Conservation (phyloP, 495 filamentous ascomycete genomes). For the Friedmanniomyces endolithicus region DNA sequence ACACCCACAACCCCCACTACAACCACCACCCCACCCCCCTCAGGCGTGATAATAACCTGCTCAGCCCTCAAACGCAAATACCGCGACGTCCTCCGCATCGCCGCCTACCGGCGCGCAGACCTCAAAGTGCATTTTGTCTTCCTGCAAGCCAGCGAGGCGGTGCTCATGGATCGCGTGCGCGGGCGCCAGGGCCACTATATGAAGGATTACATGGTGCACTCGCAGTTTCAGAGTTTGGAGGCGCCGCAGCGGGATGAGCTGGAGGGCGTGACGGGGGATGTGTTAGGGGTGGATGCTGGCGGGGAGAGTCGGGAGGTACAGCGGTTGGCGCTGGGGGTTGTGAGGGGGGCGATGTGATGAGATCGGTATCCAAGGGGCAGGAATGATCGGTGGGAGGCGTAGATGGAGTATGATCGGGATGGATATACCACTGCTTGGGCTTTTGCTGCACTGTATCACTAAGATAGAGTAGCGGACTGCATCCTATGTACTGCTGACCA, state of each 20-base stretch:
- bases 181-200: constrained; percentile 80
- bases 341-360: constrained; percentile 6
- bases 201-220: constrained; percentile 94
- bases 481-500: not conserved
- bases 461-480: too few relatives aligned
- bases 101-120: constrained; percentile 61
- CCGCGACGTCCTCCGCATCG: constrained; percentile 88
- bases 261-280: constrained; percentile 61
- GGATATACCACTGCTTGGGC: constrained; percentile 1
- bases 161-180: constrained; percentile 61
- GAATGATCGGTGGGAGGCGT: not conserved
- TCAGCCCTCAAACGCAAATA: constrained; percentile 95
- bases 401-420: not conserved
- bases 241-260: constrained; percentile 59
- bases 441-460: not conserved
- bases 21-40: constrained; percentile 34
- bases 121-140: constrained; percentile 89
- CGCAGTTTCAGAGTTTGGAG: constrained; percentile 77
- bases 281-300: constrained; percentile 69
- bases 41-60: constrained; percentile 89
- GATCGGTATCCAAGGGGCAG: too few relatives aligned
- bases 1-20: not conserved
- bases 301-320: constrained; percentile 53
- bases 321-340: constrained; percentile 43
- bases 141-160: constrained; percentile 61